Base-by-base conservation (phyloP, 1,284 basidiomycete genomes). In the Ustilago trichophora region DNA sequence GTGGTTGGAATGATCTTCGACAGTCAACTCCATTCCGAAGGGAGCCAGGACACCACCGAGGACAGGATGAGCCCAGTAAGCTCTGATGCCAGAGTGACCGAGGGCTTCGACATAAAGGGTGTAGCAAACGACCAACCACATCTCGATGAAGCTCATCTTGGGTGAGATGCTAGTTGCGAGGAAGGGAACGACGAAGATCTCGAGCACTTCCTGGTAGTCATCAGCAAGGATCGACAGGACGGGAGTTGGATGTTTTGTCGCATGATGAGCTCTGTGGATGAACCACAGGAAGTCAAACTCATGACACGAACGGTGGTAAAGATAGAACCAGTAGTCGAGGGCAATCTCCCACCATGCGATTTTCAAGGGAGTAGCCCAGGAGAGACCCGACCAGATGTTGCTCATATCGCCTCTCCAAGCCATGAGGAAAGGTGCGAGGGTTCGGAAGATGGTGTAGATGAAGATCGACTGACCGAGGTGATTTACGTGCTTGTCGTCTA, bases 1-100 rank as follows among this genome's bases (percentile, higher is more conserved):
- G 51, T 82, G 82, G 32, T 80, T 59, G 37, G 77, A 76, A 54
- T 82, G 80, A 45, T 82, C 81, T 44, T 82, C 81, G 4, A 78
- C 51, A 12, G 67, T 62, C 18, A 82, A 50, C 24, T 80, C 80
- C 65, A 75, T 60, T 8, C 62, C 73, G 24, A 80, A 63, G 6
- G 63, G 62, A 12, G 55, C 48, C 9, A 82, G 62, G n/a, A 70
- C 46, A 2, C 15, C 12, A 8, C 57, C 53, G 3, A 71, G 57
- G 16, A 71, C 16, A 3, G 62, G 62, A 45, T 71, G 41, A 36
- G 70, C 31, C 74, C 71, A 38, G 73, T 71, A 34, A 62, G 78
- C 67, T 4, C 67, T 40, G 13, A 81, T 62, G 26, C 81, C 79
- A 15, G 69, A 64, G 65, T 80, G 78, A 10, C 79, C 79, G 3